These are phyloP conservation scores for Penicillium parvum DNA, from an alignment of 495 filamentous ascomycete species.

Conservation along the genomic window DNA sequence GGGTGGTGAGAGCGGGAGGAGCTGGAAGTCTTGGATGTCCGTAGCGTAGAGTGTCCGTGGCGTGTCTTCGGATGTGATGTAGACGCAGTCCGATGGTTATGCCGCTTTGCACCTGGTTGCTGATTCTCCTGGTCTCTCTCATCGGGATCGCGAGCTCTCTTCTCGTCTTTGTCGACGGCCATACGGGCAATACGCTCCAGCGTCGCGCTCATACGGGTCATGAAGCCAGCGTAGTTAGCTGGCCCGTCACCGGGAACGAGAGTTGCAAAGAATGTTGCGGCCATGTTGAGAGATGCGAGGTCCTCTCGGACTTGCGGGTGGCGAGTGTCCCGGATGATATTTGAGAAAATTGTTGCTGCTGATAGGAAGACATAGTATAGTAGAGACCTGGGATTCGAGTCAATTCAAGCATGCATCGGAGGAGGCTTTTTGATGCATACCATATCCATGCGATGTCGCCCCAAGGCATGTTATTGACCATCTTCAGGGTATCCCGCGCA, in stretches of 20 bases:
- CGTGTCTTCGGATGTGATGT: conserved; percentile 9
- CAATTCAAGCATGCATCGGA: conserved; percentile 1
- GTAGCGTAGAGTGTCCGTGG: conserved; percentile 10
- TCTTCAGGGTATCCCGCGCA: conserved; percentile 81
- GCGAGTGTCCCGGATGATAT: conserved; percentile 84
- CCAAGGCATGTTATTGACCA: conserved; percentile 90
- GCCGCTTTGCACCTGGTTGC: conserved; percentile 9
- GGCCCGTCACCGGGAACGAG: conserved; percentile 61
- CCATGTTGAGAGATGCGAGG: conserved; percentile 77
- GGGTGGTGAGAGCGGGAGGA: conserved; percentile 1
- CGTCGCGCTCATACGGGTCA: conserved; percentile 82
- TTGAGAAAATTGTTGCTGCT: conserved; percentile 88
- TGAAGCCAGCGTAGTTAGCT: conserved; percentile 76
- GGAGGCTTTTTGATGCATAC: conserved; percentile 46
- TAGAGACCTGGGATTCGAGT: conserved; percentile 61
- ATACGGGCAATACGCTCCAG: conserved; percentile 87
- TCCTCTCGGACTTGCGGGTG: conserved; percentile 78
- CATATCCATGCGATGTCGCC: conserved; percentile 91
- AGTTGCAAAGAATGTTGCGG: conserved; percentile 78
- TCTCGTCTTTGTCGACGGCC: conserved; percentile 82
- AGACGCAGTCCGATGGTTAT: conserved; percentile 1
- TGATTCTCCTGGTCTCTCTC: conserved; percentile 11
- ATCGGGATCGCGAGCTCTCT: conserved; percentile 22
- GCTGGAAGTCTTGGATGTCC: conserved; percentile 6
- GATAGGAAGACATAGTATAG: conserved; percentile 93